Percentiles rank a stretch among this genome's conserved stretches.
Evolutionary conservation across 1,284 basidiomycete genomes (phyloP).

Genomic region (Cutaneotrichosporon sp.): DNA sequence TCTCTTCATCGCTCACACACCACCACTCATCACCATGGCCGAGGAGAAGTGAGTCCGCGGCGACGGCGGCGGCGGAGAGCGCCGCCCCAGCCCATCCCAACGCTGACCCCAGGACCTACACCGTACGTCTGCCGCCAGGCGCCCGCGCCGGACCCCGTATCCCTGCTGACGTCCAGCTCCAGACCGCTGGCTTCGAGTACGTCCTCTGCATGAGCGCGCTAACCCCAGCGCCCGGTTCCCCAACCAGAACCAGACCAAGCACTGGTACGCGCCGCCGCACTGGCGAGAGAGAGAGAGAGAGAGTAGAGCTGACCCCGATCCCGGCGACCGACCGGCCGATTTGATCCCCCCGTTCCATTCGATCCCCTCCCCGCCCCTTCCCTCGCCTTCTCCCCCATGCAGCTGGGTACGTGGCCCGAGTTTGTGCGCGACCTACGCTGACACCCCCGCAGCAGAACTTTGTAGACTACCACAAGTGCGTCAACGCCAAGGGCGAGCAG

Average conservation of each 20-base stretch:
- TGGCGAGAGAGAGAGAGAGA: too few species aligned
- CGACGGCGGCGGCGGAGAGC: not conserved
- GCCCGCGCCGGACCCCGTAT: not conserved
- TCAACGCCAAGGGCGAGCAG: slow-evolving; percentile 96
- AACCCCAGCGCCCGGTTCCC: slow-evolving; percentile 77
- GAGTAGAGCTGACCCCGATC: slow-evolving; percentile 3
- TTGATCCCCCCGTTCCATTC: not conserved
- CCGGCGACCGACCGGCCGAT: too few species aligned
- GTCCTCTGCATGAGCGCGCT: slow-evolving; percentile 22
- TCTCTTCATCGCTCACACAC: slow-evolving; percentile 8
- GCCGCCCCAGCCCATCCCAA: too few species aligned
- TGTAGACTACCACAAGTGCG: slow-evolving; percentile 96
- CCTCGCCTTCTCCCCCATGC: not conserved
- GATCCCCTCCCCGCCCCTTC: not conserved
- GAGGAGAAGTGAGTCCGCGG: slow-evolving; percentile 44
- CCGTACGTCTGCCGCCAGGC: slow-evolving; percentile 45
- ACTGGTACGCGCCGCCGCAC: slow-evolving; percentile 69
- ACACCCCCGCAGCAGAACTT: slow-evolving; percentile 80
- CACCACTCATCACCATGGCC: slow-evolving; percentile 35
- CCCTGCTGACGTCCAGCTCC: slow-evolving; percentile 40
- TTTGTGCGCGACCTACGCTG: not conserved
- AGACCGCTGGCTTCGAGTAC: slow-evolving; percentile 56
- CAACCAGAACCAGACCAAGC: slow-evolving; percentile 91
- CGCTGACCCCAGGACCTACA: slow-evolving; percentile 41
- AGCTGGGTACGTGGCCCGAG: slow-evolving; percentile 22